These are phyloP conservation scores for Alternaria alternata DNA, from an alignment of 2,329 filamentous ascomycete genomes.

Conservation along the genomic window DNA sequence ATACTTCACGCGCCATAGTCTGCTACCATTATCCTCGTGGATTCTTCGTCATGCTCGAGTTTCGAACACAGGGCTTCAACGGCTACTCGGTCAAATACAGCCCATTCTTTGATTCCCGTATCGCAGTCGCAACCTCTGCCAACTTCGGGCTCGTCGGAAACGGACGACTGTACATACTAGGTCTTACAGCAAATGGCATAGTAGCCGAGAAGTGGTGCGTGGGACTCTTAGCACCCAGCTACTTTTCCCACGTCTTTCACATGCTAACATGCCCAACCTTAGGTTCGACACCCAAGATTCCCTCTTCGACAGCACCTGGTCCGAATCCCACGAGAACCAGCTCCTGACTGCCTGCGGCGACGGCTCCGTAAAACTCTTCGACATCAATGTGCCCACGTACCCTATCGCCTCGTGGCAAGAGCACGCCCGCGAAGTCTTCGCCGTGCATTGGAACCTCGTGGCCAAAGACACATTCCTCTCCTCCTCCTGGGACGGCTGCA, in stretches of 20 bases:
- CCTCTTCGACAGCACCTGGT: conserved; percentile 94
- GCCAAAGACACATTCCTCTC: conserved; percentile 91
- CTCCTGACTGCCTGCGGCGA: conserved; percentile 88
- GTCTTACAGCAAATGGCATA: conserved; percentile 82
- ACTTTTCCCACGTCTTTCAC: conserved; percentile 9
- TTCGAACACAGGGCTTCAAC: conserved; percentile 91
- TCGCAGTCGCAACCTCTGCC: conserved; percentile 88
- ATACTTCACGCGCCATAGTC: conserved; percentile 25
- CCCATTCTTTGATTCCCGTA: conserved; percentile 93
- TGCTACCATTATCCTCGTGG: not conserved
- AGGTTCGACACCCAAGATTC: conserved; percentile 98
- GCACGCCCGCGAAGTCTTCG: conserved; percentile 91
- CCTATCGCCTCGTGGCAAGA: conserved; percentile 93
- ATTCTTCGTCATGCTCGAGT: conserved; percentile 78
- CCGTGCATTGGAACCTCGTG: conserved; percentile 90
- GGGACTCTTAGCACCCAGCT: not conserved
- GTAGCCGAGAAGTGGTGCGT: conserved; percentile 80
- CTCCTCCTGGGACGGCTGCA: conserved; percentile 93
- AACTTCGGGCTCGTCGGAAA: conserved; percentile 99
- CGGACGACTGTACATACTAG: conserved; percentile 85
- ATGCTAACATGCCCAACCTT: conserved; percentile 12
- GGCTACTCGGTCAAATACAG: conserved; percentile 98
- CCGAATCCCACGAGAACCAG: conserved; percentile 95
- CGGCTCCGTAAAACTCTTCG: conserved; percentile 93
- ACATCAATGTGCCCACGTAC: conserved; percentile 80